These are phyloP conservation scores for Pseudofabraea citricarpa DNA, from an alignment of 2,329 filamentous ascomycete species.

Conservation along the genomic window DNA sequence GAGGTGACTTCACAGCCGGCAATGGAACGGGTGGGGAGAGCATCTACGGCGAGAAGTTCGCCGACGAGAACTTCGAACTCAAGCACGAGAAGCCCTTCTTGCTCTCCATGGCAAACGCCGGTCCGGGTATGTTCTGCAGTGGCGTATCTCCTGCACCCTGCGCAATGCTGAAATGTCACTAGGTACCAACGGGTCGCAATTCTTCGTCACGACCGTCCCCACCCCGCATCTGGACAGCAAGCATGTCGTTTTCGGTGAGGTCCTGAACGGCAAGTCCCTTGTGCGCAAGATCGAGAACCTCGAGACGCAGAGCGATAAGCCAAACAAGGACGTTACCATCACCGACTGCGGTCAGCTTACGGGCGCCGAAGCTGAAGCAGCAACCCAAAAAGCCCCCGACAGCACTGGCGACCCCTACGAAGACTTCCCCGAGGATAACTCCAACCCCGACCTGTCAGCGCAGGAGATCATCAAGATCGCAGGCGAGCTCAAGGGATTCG, in stretches of 20 bases:
- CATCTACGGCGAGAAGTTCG: constrained; percentile 96
- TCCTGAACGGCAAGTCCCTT: constrained; percentile 86
- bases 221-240: constrained; percentile 94
- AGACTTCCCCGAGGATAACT: constrained; percentile 85
- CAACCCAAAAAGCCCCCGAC: constrained; percentile 67
- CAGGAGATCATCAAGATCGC: constrained; percentile 72
- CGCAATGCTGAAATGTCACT: constrained; percentile 1
- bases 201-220: constrained; percentile 94
- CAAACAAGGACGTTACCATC: constrained; percentile 67
- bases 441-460: constrained; percentile 58
- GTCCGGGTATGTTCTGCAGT: constrained; percentile 69
- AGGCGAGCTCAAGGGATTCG: constrained; percentile 80
- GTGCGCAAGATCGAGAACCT: constrained; percentile 88
- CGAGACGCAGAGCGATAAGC: constrained; percentile 75
- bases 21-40: constrained; percentile 95
- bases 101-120: constrained; percentile 96
- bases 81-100: constrained; percentile 93
- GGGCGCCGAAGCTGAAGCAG: constrained; percentile 62
- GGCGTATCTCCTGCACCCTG: too few relatives aligned
- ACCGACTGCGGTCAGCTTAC: constrained; percentile 80
- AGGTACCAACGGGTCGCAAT: constrained; percentile 95
- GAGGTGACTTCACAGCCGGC: constrained; percentile 91
- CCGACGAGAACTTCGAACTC: constrained; percentile 89
- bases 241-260: constrained; percentile 96
- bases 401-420: constrained; percentile 86